These are phyloP conservation scores for Parathielavia appendiculata DNA, from an alignment of 495 filamentous ascomycete species.

Conservation along the genomic window DNA sequence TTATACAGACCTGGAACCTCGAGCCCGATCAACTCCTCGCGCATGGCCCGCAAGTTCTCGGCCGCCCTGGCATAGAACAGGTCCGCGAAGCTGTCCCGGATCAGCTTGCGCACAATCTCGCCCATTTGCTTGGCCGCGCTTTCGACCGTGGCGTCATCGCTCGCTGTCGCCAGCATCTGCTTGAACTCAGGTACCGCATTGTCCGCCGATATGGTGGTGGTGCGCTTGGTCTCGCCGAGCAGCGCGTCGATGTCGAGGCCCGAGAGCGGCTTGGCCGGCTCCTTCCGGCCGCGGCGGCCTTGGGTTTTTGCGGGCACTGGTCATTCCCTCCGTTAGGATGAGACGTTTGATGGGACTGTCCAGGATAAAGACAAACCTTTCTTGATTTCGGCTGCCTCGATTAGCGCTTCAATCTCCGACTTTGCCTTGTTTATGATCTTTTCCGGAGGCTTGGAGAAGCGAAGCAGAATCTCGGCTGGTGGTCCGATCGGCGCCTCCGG, in stretches of 20 bases:
- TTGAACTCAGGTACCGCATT: conserved; percentile 95
- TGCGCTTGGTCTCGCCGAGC: conserved; percentile 49
- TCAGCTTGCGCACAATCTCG: conserved; percentile 60
- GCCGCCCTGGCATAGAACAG: conserved; percentile 66
- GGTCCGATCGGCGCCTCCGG: conserved; percentile 63
- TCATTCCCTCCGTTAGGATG: conserved; percentile 25
- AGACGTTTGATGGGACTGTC: conserved; percentile 37
- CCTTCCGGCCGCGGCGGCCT: conserved; percentile 61
- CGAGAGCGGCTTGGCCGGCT: conserved; percentile 77
- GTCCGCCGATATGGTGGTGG: conserved; percentile 60
- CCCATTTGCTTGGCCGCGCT: conserved; percentile 72
- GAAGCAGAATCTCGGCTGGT: conserved; percentile 60
- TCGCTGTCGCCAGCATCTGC: conserved; percentile 61
- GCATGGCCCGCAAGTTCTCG: conserved; percentile 71
- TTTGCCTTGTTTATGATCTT: conserved; percentile 53
- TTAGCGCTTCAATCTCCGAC: conserved; percentile 58
- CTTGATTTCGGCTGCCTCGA: conserved; percentile 73
- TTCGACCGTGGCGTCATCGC: conserved; percentile 56
- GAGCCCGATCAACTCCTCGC: conserved; percentile 67
- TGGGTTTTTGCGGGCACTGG: conserved; percentile 79
- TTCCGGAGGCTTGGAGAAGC: conserved; percentile 69
- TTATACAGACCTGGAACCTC: conserved; percentile 80
- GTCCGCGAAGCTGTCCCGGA: conserved; percentile 69
- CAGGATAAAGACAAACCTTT: conserved; percentile 53
- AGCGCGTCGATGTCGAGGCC: conserved; percentile 82